These are phyloP conservation scores for Bocquillonia castaneifolia DNA, from an alignment of 441 rosid species.

Conservation along the genomic window DNA sequence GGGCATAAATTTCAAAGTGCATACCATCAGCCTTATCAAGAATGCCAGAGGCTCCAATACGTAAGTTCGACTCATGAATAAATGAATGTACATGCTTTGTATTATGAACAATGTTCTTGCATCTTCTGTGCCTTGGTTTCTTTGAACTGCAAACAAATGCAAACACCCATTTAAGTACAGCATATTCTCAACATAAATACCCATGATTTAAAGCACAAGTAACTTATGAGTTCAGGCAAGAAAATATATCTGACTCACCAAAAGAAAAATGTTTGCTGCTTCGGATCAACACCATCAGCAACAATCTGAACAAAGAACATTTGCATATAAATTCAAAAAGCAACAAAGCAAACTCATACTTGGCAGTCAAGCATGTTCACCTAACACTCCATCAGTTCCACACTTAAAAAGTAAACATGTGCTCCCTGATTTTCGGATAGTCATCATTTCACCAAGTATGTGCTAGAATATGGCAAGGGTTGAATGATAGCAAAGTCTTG, in stretches of 20 bases:
- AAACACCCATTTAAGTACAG: slow-evolving; percentile 13
- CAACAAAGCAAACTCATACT: background rate
- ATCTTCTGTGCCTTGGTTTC: slow-evolving; percentile 57
- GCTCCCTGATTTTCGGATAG: background rate
- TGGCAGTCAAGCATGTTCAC: slow-evolving; percentile 5
- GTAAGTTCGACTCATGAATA: slow-evolving; percentile 44
- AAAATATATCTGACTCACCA: slow-evolving; percentile 45
- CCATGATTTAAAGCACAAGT: slow-evolving; percentile 9
- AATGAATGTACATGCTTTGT: slow-evolving; percentile 60
- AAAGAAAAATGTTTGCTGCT: slow-evolving; percentile 78
- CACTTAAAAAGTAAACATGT: background rate
- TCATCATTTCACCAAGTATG: background rate
- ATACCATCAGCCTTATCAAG: slow-evolving; percentile 62
- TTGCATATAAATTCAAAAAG: slow-evolving; percentile 20
- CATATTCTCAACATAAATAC: slow-evolving; percentile 11
- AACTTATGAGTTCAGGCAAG: slow-evolving; percentile 16
- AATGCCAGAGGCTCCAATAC: slow-evolving; percentile 42
- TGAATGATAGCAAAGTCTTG: background rate
- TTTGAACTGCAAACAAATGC: slow-evolving; percentile 54
- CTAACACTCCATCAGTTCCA: background rate
- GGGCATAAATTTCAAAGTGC: slow-evolving; percentile 9
- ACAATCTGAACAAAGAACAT: slow-evolving; percentile 48
- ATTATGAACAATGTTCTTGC: slow-evolving; percentile 45
- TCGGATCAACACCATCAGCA: slow-evolving; percentile 82
- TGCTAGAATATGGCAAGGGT: background rate